Base-by-base conservation (phyloP, 352 stramenopile genomes). In the Phytophthora parvispora region DNA sequence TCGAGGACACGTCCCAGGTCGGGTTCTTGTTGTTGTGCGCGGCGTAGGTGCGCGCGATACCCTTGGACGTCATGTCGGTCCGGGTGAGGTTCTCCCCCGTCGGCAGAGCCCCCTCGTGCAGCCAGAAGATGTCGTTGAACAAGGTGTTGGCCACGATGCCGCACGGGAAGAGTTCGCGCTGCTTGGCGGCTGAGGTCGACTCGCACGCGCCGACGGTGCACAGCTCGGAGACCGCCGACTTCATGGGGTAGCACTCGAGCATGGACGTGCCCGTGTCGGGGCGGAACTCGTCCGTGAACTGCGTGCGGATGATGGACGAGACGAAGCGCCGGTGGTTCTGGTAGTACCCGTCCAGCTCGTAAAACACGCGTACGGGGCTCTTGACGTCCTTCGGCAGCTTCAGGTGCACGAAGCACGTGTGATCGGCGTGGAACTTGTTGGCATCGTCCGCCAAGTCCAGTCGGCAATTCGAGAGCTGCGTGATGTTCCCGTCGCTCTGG, bases 91-190 rank as follows among this genome's bases (percentile, higher is more conserved):
- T 70, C 43, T 82, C 60, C 12, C 86, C 81, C 0, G 67, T 72
- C 13, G 84, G 84, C 36, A 94, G 52, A 6, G 64, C 18, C 7
- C 82, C 86, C 15, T 86, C 67, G 43, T 94, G 86, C 55, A 94
- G 77, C 84, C 86, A 94, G 65, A 93, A 92, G 55, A 94, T 94
- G 73, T 94, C 86, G 67, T 93, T 94, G 57, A 94, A 94, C 81
- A 94, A 86, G 48, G 83, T 93, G 73, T 90, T 94, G 0, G 84
- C 83, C 18, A 92, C 84, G 31, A 94, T 89, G 36, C 86, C 86
- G 43, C 86, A 94, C 15, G 86, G 86, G 28, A 93, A 94, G 9
- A 82, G 49, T 43, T 82, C 69, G 28, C 85, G 80, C 20, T 80
- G 74, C 31, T 56, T 75, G 48, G 74, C 65, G 9, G 56, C 48